These are phyloP conservation scores for Hymenoscyphus repandus DNA, from an alignment of 2,329 filamentous ascomycete genomes.

Conservation along the genomic window DNA sequence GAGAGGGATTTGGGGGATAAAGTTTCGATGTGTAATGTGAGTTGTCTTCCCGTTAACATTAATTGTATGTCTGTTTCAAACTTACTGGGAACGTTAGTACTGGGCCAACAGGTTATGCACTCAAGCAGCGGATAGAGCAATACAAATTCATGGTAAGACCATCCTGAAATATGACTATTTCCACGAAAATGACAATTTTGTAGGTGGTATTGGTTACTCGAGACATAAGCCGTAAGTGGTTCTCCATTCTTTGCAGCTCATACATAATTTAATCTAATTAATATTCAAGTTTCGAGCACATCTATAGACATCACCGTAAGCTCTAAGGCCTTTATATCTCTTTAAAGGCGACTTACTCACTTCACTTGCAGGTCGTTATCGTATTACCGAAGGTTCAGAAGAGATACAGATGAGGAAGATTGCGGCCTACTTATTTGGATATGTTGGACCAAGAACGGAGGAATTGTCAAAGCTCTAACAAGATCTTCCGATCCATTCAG, in stretches of 20 bases:
- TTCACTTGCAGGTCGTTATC: constrained; percentile 38
- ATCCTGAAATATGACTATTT: no score
- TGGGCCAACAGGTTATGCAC: constrained; percentile 57
- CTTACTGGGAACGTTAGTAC: constrained; percentile 65
- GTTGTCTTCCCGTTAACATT: no score
- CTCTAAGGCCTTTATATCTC: not conserved
- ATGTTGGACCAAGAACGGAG: constrained; percentile 39
- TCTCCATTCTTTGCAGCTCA: not conserved
- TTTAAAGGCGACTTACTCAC: not conserved
- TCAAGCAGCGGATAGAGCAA: constrained; percentile 56
- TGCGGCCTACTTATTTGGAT: constrained; percentile 49
- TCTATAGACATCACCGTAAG: constrained; percentile 56
- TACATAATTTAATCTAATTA: constrained; percentile 15
- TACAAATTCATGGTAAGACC: constrained; percentile 43
- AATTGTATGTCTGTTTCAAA: constrained; percentile 77
- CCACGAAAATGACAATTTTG: no score
- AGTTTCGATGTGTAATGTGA: constrained; percentile 56
- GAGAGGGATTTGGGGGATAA: constrained; percentile 55
- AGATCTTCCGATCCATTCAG: not conserved
- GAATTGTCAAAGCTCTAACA: constrained; percentile 20
- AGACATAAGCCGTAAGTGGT: constrained; percentile 21
- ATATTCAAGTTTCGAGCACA: constrained; percentile 55
- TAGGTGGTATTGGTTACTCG: constrained; percentile 25
- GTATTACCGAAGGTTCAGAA: constrained; percentile 60
- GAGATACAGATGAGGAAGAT: constrained; percentile 65